These are phyloP conservation scores for Trypanosoma avium DNA, from an alignment of 208 protist species.

Conservation along the genomic window DNA sequence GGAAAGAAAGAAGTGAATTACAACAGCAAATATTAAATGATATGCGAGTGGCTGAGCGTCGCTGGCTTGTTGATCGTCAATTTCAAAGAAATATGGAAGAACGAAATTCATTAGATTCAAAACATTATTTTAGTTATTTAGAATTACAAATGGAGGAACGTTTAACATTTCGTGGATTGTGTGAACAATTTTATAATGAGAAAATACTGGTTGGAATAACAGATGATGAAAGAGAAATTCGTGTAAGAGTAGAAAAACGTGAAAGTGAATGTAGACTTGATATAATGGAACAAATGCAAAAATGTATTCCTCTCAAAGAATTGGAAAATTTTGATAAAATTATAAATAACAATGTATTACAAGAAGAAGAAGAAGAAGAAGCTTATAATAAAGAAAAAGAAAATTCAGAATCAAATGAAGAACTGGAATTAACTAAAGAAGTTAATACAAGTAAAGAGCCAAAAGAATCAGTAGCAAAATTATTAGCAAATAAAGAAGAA, in stretches of 20 bases:
- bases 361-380: neutral
- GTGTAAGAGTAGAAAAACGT: neutral
- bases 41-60: slow-evolving; percentile 22
- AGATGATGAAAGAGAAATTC: slow-evolving; percentile 24
- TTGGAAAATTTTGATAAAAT: neutral
- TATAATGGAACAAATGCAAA: slow-evolving; percentile 7
- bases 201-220: slow-evolving; percentile 22
- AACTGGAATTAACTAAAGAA: neutral
- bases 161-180: slow-evolving; percentile 4
- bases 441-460: neutral
- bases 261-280: slow-evolving; percentile 10
- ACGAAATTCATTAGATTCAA: slow-evolving; percentile 17
- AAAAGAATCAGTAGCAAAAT: neutral
- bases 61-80: slow-evolving; percentile 37
- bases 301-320: neutral
- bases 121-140: slow-evolving; percentile 30
- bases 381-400: neutral
- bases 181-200: slow-evolving; percentile 20
- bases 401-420: neutral
- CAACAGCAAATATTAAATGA: slow-evolving; percentile 19
- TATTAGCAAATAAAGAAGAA: too few species aligned
- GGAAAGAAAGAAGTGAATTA: slow-evolving; percentile 20
- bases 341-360: neutral
- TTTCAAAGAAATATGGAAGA: slow-evolving; percentile 36
- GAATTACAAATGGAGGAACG: slow-evolving; percentile 17